These are phyloP conservation scores for Xylaria sp. DNA, from an alignment of 2,329 filamentous ascomycete genomes.

Conservation along the genomic window DNA sequence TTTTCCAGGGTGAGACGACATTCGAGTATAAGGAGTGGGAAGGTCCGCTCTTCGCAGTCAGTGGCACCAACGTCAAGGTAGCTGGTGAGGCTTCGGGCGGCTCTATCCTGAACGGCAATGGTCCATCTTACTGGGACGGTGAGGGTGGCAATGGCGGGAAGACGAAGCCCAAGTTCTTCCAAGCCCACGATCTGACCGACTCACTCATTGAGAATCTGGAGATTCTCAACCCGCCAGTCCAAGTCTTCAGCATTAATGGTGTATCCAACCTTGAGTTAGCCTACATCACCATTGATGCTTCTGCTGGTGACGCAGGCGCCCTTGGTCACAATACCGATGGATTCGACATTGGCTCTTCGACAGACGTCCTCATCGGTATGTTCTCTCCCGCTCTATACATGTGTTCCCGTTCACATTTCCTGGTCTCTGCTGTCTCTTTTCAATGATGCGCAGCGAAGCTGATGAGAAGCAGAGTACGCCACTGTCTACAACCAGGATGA, in stretches of 20 bases:
- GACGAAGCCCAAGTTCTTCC: slow-evolving; percentile 14
- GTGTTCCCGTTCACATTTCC: neutral
- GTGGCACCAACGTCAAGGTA: slow-evolving; percentile 8
- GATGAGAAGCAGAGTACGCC: slow-evolving; percentile 1
- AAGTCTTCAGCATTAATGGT: slow-evolving; percentile 13
- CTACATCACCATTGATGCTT: slow-evolving; percentile 12
- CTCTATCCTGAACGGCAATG: slow-evolving; percentile 9
- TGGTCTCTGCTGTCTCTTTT: neutral
- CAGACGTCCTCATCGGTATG: slow-evolving; percentile 7
- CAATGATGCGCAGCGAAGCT: neutral
- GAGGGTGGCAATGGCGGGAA: slow-evolving; percentile 14
- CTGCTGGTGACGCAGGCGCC: slow-evolving; percentile 3
- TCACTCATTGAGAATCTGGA: slow-evolving; percentile 14
- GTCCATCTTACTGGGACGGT: slow-evolving; percentile 8
- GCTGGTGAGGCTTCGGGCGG: slow-evolving; percentile 8
- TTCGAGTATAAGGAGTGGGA: slow-evolving; percentile 9
- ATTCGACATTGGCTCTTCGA: slow-evolving; percentile 10
- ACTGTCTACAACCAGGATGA: slow-evolving; percentile 17
- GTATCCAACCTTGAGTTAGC: slow-evolving; percentile 8
- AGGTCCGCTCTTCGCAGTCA: slow-evolving; percentile 13
- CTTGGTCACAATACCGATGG: slow-evolving; percentile 9
- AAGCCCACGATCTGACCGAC: slow-evolving; percentile 14
- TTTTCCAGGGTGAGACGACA: slow-evolving; percentile 13
- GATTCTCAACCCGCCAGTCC: slow-evolving; percentile 10
- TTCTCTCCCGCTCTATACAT: neutral